phyloP scores from a whole-genome alignment of 257 asterid species.

The Echites panduratus region DNA sequence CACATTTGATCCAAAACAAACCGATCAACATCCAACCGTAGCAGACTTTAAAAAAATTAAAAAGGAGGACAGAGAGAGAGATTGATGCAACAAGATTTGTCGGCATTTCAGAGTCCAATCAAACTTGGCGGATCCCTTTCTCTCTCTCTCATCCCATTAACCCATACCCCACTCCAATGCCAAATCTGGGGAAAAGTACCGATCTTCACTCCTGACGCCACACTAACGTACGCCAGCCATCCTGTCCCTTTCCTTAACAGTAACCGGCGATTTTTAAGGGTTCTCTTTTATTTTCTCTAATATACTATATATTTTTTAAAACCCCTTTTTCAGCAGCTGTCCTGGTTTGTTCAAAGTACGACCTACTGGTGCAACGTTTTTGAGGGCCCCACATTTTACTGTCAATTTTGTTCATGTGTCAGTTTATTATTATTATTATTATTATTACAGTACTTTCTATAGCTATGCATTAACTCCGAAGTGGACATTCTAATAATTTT shows the following conservation, averaged over 20 bases:
- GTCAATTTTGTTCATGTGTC: neutral
- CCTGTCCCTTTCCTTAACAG: neutral
- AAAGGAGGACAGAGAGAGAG: neutral
- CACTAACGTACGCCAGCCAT: conserved; percentile 22
- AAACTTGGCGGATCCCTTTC: neutral
- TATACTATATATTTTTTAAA: no score
- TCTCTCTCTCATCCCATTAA: no score
- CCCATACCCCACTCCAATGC: neutral
- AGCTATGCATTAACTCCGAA: neutral
- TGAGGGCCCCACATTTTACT: conserved; percentile 1
- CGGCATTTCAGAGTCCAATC: neutral
- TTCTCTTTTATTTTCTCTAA: neutral
- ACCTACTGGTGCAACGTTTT: conserved; percentile 3
- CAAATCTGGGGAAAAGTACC: conserved; percentile 3
- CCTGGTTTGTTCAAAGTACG: neutral
- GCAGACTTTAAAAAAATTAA: no score
- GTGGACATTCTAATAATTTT: neutral
- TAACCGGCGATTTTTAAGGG: conserved; percentile 16
- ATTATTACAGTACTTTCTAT: neutral
- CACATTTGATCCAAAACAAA: no score
- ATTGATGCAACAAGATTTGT: neutral
- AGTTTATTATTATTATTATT: no score
- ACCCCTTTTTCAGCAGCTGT: neutral
- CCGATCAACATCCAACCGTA: no score
- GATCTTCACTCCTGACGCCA: conserved; percentile 16